These are phyloP conservation scores for Aspergillus biplanus DNA, from an alignment of 495 filamentous ascomycete genomes.

Conservation along the genomic window DNA sequence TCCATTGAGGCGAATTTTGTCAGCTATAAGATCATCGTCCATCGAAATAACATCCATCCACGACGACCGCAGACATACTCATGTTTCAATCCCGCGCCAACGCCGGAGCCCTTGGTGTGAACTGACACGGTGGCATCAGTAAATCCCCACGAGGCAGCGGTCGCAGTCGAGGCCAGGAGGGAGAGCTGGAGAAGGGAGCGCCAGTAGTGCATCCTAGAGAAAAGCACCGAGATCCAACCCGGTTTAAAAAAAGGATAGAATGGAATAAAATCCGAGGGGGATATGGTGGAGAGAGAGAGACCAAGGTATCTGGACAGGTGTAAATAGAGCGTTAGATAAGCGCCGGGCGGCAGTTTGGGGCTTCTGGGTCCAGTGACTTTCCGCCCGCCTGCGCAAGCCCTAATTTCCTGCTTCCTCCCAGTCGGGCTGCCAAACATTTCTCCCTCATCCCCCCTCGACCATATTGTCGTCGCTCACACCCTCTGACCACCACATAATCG, in stretches of 20 bases:
- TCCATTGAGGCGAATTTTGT: slow-evolving; percentile 9
- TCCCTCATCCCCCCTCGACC: slow-evolving; percentile 14
- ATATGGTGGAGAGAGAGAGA: neutral
- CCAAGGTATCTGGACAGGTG: neutral
- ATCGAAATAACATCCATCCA: neutral
- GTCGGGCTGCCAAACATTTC: slow-evolving; percentile 31
- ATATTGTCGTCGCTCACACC: slow-evolving; percentile 5
- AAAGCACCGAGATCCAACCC: slow-evolving; percentile 1
- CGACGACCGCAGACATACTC: slow-evolving; percentile 55
- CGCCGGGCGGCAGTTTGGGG: slow-evolving; percentile 32
- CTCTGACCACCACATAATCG: neutral
- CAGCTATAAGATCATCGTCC: too few relatives aligned
- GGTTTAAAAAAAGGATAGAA: neutral
- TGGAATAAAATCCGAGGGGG: too few relatives aligned
- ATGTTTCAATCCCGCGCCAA: slow-evolving; percentile 68
- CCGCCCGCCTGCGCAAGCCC: slow-evolving; percentile 33
- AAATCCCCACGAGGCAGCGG: slow-evolving; percentile 82
- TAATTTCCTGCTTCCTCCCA: slow-evolving; percentile 37
- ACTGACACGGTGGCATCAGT: slow-evolving; percentile 82
- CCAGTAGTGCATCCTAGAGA: slow-evolving; percentile 47
- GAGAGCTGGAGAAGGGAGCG: slow-evolving; percentile 43
- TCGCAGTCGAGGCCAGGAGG: slow-evolving; percentile 42
- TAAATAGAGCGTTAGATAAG: slow-evolving; percentile 27
- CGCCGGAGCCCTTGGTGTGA: slow-evolving; percentile 68
- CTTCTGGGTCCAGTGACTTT: slow-evolving; percentile 37